These are phyloP conservation scores for Xylaria intraflava DNA, from an alignment of 495 filamentous ascomycete species.

Conservation along the genomic window DNA sequence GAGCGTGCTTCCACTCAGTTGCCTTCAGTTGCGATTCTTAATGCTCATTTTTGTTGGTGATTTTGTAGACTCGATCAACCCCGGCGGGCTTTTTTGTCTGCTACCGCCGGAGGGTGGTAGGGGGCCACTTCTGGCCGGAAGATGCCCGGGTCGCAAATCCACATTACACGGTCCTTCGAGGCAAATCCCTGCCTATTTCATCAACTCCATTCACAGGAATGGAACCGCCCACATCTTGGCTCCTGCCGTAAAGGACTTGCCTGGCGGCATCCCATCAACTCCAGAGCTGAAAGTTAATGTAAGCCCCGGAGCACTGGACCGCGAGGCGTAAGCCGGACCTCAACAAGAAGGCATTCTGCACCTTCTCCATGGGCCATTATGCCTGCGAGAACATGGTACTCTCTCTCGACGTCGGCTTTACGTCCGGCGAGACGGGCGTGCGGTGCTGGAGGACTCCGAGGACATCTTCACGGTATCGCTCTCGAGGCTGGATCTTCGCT, in stretches of 20 bases:
- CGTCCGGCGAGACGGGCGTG: conserved; percentile 26
- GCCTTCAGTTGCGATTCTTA: conserved; percentile 8
- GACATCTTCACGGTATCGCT: conserved; percentile 18
- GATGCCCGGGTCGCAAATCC: conserved; percentile 24
- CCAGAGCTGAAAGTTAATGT: no score
- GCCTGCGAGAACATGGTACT: conserved; percentile 19
- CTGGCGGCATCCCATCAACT: no score
- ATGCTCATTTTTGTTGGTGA: conserved; percentile 42
- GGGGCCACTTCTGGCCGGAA: conserved; percentile 6
- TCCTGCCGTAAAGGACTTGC: no score
- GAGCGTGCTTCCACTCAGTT: conserved; percentile 5
- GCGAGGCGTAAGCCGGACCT: conserved; percentile 29
- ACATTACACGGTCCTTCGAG: conserved; percentile 23
- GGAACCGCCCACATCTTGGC: no score
- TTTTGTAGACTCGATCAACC: conserved; percentile 41
- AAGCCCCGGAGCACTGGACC: conserved; percentile 41
- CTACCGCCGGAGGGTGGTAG: conserved; percentile 23
- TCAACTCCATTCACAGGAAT: no score
- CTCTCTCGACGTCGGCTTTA: conserved; percentile 31
- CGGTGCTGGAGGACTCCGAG: conserved; percentile 12
- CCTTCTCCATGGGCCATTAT: conserved; percentile 21
- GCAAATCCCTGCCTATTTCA: no score
- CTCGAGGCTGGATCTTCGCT: conserved; percentile 18
- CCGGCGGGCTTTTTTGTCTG: conserved; percentile 33
- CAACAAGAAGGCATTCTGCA: conserved; percentile 27